A percentile compares a stretch with the other conserved stretches of the same genome.
These are phyloP conservation scores for Zygotorulaspora florentina DNA, from an alignment of 805 yeast genomes.

Conservation along the genomic window DNA sequence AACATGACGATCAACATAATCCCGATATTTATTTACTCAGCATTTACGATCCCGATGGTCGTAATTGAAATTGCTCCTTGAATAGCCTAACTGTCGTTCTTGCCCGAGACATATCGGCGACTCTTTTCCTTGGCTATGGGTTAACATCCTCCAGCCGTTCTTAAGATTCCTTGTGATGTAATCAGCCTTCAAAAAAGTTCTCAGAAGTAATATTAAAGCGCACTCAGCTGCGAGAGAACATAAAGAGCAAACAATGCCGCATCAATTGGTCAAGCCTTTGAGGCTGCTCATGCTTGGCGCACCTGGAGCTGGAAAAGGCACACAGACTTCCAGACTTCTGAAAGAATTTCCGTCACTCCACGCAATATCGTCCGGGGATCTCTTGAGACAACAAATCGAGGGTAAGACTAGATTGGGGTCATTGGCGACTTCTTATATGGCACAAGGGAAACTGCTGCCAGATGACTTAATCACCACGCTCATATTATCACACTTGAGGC, in stretches of 20 bases:
- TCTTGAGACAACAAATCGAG: slow-evolving; percentile 65
- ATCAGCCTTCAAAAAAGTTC: no score
- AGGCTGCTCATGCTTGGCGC: slow-evolving; percentile 81
- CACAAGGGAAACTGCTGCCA: slow-evolving; percentile 66
- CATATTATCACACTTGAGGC: slow-evolving; percentile 47
- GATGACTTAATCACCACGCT: slow-evolving; percentile 62
- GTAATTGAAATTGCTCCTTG: no score
- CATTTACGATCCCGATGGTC: no score
- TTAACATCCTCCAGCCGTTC: no score
- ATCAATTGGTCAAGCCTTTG: slow-evolving; percentile 38
- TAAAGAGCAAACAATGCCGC: not conserved
- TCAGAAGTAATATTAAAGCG: no score
- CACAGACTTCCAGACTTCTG: slow-evolving; percentile 67
- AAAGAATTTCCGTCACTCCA: slow-evolving; percentile 48
- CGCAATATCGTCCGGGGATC: slow-evolving; percentile 80
- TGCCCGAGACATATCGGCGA: no score
- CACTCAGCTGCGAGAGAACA: no score
- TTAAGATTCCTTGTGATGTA: no score
- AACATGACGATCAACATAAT: no score
- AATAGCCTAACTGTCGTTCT: no score
- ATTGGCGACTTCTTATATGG: slow-evolving; percentile 53
- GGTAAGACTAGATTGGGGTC: slow-evolving; percentile 50
- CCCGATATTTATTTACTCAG: no score
- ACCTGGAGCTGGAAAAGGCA: slow-evolving; percentile 95
- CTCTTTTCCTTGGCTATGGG: no score